Evolutionary conservation across 257 asterid species (phyloP), one percentile per base, ranked within the genome.

Genomic region (Ilex aquifolium): DNA sequence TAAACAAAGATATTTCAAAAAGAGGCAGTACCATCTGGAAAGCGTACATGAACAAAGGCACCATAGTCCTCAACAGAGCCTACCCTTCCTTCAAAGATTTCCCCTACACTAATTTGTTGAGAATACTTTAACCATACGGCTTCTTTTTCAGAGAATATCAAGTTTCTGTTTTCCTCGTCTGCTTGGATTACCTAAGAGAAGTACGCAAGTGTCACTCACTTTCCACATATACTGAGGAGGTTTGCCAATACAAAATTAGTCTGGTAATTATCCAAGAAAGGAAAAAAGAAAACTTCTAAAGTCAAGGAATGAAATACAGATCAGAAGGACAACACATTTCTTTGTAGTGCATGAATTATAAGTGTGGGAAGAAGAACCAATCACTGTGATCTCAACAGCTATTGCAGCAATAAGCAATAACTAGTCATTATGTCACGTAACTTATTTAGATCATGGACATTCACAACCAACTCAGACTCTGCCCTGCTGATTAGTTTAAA

Each of bases 41-140:
- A 87, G 32, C 85, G 84, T 50, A 92, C 73, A 81, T 87, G 93
- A 72, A 90, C 69, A 71, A 92, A 92, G 72, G 99, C 99, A 60
- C 99, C 99, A 69, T 87, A 92, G 73, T 92, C 97, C 80, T 92
- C 99, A 2, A 87, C 86, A 40, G 89, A 76, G 49, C 97, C 91
- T n/a, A 92, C 99, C 65, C 63, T 84, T 44, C 80, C 96, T 57
- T 83, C 85, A 64, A 66, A 79, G 66, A 80, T 60, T 64, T 85
- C 83, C 57, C 99, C 99, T 13, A 82, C 83, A 15, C 65, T 83
- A 53, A 92, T 75, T 67, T 77, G 78, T 48, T 80, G 68, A 64
- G 96, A 83, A 64, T 54, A 87, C 67, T 78, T 89, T 5, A 66
- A 71, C 99, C 99, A 89, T 62, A 56, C 73, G 54, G 96, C 92